A percentile compares a stretch with the other conserved stretches of the same genome.
Conservation (phyloP, 73 alveolate genomes). For the Paramecium biaurelia region DNA sequence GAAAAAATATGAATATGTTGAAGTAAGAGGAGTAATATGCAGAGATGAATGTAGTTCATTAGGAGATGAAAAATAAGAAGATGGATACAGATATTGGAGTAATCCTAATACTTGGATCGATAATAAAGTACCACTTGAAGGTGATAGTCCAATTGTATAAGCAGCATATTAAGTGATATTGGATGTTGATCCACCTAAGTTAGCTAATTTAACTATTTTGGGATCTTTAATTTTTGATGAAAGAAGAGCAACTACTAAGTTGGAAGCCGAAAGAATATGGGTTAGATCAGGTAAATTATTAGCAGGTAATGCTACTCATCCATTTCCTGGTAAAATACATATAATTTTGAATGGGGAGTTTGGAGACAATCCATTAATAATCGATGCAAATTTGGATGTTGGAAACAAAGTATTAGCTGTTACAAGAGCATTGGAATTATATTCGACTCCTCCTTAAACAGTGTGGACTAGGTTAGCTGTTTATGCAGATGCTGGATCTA, state of each 20-base stretch:
- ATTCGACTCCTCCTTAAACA: conserved; percentile 42
- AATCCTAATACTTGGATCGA: conserved; percentile 20
- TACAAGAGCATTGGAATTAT: conserved; percentile 24
- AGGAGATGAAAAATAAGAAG: background rate
- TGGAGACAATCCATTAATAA: background rate
- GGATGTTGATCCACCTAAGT: conserved; percentile 34
- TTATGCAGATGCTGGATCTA: conserved; percentile 53
- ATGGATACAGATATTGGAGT: background rate
- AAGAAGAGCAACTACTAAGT: background rate
- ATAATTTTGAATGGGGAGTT: conserved; percentile 19
- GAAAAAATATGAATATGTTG: conserved; percentile 31
- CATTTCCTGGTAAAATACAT: conserved; percentile 42
- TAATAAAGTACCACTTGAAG: conserved; percentile 2
- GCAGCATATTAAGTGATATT: background rate
- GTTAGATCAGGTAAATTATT: conserved; percentile 32
- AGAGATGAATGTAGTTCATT: conserved; percentile 37
- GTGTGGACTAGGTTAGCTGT: conserved; percentile 47
- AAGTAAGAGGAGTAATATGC: conserved; percentile 46
- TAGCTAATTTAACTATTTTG: conserved; percentile 8
- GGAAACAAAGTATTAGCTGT: conserved; percentile 53
- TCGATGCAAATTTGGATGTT: conserved; percentile 31
- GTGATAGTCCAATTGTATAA: conserved; percentile 18
- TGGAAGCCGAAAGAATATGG: conserved; percentile 49
- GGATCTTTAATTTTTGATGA: conserved; percentile 51
- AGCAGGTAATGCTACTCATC: conserved; percentile 55